phyloP scores from a whole-genome alignment of 2,329 filamentous ascomycete species.

The Colletotrichum tabaci region DNA sequence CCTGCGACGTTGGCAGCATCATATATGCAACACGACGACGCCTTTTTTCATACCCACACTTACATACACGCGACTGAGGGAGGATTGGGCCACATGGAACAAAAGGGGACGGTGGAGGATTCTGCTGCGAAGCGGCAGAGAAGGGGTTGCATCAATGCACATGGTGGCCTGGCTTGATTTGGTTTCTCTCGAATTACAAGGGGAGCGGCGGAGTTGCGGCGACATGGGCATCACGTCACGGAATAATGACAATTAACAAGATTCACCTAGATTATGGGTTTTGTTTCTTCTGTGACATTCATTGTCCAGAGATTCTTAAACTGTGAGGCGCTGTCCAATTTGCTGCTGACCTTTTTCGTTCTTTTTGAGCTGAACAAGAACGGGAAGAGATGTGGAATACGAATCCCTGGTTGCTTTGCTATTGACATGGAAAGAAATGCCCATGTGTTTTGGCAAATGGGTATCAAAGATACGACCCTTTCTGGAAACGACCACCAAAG shows the following conservation, averaged over 20 bases:
- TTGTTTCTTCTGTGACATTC: too few relatives aligned
- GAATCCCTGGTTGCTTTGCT: neutral
- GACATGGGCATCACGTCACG: slow-evolving; percentile 41
- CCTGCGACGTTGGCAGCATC: slow-evolving; percentile 32
- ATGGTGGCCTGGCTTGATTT: slow-evolving; percentile 38
- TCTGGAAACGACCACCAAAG: slow-evolving; percentile 86
- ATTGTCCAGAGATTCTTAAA: too few relatives aligned
- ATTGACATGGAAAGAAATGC: too few relatives aligned
- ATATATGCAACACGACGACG: slow-evolving; percentile 33
- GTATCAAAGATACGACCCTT: slow-evolving; percentile 74
- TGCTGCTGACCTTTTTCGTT: too few relatives aligned
- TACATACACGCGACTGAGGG: slow-evolving; percentile 29
- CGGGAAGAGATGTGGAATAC: neutral
- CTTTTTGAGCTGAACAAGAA: too few relatives aligned
- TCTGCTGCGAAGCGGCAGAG: slow-evolving; percentile 3
- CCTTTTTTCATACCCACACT: slow-evolving; percentile 41
- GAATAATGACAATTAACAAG: slow-evolving; percentile 40
- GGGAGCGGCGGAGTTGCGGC: slow-evolving; percentile 45
- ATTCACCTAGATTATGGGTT: neutral
- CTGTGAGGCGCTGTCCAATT: too few relatives aligned
- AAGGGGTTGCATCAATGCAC: slow-evolving; percentile 24
- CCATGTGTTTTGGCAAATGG: neutral
- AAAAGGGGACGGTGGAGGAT: slow-evolving; percentile 6
- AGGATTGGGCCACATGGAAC: slow-evolving; percentile 19
- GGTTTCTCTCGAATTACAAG: slow-evolving; percentile 40